phyloP scores from a whole-genome alignment of 2,329 filamentous ascomycete genomes.

The Nothophoma quercina region DNA sequence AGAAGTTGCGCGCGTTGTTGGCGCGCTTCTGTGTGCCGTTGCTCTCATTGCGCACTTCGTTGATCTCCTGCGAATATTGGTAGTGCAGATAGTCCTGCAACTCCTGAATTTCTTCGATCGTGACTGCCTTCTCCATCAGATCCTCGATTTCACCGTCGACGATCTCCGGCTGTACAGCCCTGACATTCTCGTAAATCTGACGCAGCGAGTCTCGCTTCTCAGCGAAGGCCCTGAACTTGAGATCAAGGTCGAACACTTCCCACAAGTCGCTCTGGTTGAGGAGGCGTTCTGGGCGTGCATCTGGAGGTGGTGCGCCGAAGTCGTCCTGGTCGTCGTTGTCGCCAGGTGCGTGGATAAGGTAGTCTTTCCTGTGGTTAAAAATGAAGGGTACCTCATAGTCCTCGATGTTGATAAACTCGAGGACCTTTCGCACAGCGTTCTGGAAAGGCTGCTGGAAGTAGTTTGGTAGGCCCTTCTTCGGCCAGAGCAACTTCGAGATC shows the following conservation, averaged over 20 bases:
- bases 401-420: constrained; percentile 94
- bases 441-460: constrained; percentile 84
- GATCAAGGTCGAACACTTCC: constrained; percentile 92
- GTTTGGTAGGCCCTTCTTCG: constrained; percentile 77
- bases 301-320: constrained; percentile 73
- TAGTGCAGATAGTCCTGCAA: constrained; percentile 97
- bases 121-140: constrained; percentile 79
- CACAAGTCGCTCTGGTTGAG: constrained; percentile 92
- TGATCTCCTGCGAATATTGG: constrained; percentile 83
- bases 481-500: constrained; percentile 90
- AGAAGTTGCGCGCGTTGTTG: constrained; percentile 79
- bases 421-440: constrained; percentile 86
- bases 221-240: constrained; percentile 91
- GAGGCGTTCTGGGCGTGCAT: constrained; percentile 82
- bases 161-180: constrained; percentile 63
- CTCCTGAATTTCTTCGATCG: constrained; percentile 95
- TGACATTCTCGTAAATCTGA: constrained; percentile 78
- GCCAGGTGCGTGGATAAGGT: constrained; percentile 87
- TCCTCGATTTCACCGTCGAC: constrained; percentile 80
- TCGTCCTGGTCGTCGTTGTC: constrained; percentile 65
- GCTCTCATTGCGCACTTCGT: constrained; percentile 73
- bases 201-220: constrained; percentile 90
- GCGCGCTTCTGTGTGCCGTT: constrained; percentile 79
- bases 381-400: constrained; percentile 97
- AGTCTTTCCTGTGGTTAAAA: constrained; percentile 97